phyloP scores from a whole-genome alignment of 2,329 filamentous ascomycete genomes.

The Dryadomyces quercivorus region DNA sequence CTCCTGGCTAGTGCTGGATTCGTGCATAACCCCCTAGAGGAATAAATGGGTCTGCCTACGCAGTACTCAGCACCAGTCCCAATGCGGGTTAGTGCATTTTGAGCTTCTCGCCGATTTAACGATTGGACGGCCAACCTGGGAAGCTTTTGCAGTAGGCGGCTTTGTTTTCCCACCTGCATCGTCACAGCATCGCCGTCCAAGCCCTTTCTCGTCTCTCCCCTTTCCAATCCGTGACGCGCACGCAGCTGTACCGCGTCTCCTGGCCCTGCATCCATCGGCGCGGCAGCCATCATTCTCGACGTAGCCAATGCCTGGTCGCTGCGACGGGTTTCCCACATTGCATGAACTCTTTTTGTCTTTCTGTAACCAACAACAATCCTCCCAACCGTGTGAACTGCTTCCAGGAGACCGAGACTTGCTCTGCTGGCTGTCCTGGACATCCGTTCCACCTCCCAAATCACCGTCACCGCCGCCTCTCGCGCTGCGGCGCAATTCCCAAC shows the following conservation, averaged over 20 bases:
- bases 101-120: not conserved
- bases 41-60: no score
- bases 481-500: not conserved
- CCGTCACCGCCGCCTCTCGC: not conserved
- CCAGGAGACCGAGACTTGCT: no score
- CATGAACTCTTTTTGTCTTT: no score
- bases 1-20: no score
- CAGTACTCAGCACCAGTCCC: no score
- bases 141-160: not conserved
- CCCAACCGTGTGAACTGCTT: no score
- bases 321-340: no score
- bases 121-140: not conserved
- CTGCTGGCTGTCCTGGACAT: no score
- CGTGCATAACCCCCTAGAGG: no score
- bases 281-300: not conserved
- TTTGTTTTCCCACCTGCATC: constrained; percentile 1
- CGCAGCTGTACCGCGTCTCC: not conserved
- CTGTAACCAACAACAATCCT: no score
- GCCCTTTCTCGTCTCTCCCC: not conserved
- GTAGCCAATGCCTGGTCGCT: not conserved
- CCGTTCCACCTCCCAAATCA: not conserved
- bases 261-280: not conserved
- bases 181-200: not conserved
- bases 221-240: not conserved
- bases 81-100: not conserved